Base-by-base conservation (phyloP, 2,329 filamentous ascomycete species). In the Diaporthe amygdali region DNA sequence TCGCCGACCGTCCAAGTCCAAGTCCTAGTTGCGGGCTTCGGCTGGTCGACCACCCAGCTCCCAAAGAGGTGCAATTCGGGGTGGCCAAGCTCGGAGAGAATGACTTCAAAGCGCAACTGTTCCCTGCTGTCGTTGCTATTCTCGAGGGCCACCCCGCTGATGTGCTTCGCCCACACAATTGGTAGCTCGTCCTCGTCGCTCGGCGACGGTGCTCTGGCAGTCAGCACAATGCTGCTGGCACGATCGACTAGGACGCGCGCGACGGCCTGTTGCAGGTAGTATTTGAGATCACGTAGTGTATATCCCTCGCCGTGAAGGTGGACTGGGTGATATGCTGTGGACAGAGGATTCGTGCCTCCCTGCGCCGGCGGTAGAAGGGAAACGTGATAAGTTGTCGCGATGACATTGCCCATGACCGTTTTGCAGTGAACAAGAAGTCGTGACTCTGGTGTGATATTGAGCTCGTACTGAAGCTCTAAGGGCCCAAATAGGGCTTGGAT, bases 261-360 rank as follows among this genome's bases (percentile, higher is more conserved):
- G 9, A 83, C 79, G 15, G 85, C 83, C 22, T 82, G 82, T 69
- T 81, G 78, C 10, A 89, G 74, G 76, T 88, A 88, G 73, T 83
- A 82, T 15, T 81, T 78, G 7, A 88, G 81, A 41, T 86, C 84
- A 12, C 75, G 72, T 20, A 85, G 77, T 72, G 82, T 82, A 0
- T 84, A 81, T 73, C 88, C 89, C 7, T 81, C 79, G 30, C 85
- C 82, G 14, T 56, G 66, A 7, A 69, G 22, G 68, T 78, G 76
- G 64, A 82, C 82, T 0, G 86, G 86, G 0, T 85, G 81, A 72
- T 84, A 88, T 20, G 79, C 72, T 5, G 73, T 67, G 3, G 81
- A 78, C 2, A 89, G 77, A 3, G 79, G 75, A 70, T 80, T 81
- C 1, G 70, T 15, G 27, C 63, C 30, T 72, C 68, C 71, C 32